A percentile compares a stretch with the other conserved stretches of the same genome.
Conservation (phyloP, 129 eudicot species). For the Escallonia herrerae region DNA sequence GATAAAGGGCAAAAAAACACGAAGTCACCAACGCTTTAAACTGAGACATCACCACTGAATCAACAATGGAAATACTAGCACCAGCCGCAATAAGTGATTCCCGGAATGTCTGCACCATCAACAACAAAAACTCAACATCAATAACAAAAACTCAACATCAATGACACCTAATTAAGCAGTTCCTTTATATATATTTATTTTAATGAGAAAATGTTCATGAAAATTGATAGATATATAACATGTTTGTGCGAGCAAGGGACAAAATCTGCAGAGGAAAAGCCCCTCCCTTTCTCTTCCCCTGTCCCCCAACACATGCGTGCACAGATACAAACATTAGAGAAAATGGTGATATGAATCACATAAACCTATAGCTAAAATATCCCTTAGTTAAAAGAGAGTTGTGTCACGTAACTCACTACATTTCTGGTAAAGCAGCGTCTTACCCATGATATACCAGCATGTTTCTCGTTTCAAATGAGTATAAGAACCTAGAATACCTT, state of each 20-base stretch:
- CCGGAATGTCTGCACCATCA: conserved; percentile 68
- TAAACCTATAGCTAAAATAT: too few relatives aligned
- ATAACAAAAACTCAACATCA: too few relatives aligned
- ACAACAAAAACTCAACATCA: neutral
- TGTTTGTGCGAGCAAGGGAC: too few relatives aligned
- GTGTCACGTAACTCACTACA: too few relatives aligned
- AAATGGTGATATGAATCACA: too few relatives aligned
- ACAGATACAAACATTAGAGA: neutral
- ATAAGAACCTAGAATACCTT: too few relatives aligned
- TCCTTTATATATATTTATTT: neutral
- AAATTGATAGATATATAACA: too few relatives aligned
- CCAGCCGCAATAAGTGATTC: conserved; percentile 93
- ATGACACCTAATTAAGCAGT: neutral
- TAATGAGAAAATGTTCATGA: neutral
- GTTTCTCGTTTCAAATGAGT: neutral
- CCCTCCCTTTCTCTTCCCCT: neutral
- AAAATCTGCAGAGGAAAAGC: neutral
- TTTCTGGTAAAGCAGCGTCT: neutral
- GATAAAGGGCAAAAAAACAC: conserved; percentile 4
- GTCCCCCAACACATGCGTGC: neutral
- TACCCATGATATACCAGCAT: neutral
- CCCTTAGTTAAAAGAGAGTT: too few relatives aligned
- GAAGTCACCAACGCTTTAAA: conserved; percentile 19
- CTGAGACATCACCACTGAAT: conserved; percentile 81
- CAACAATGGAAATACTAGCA: conserved; percentile 87